Evolutionary conservation across 2,329 filamentous ascomycete genomes (phyloP).

Genomic region (Fusarium protoensiforme): DNA sequence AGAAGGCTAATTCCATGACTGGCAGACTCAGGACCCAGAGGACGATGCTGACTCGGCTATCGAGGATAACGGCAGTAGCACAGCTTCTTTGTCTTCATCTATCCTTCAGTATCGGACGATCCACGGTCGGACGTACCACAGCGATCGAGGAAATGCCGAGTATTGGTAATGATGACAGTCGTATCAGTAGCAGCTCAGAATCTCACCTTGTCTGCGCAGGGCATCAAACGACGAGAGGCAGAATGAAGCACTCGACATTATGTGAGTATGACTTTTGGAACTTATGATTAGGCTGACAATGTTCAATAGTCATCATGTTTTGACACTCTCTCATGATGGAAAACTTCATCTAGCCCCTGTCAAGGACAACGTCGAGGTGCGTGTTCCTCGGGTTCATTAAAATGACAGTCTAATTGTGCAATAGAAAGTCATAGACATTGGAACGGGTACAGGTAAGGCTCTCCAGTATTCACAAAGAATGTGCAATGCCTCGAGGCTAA

Average conservation of each 20-base stretch:
- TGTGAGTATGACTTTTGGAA: background rate
- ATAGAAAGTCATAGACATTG: background rate
- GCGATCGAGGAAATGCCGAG: conserved; percentile 17
- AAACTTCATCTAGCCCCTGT: conserved; percentile 9
- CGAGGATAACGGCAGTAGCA: conserved; percentile 10
- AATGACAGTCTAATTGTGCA: background rate
- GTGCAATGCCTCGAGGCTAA: background rate
- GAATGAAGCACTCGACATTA: conserved; percentile 5
- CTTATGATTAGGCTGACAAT: background rate
- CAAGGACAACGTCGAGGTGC: background rate
- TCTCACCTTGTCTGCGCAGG: background rate
- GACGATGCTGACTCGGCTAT: conserved; percentile 4
- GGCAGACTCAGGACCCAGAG: background rate
- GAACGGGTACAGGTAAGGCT: background rate
- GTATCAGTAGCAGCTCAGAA: background rate
- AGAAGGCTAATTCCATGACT: background rate
- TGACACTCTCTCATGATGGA: conserved; percentile 2
- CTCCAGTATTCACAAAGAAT: background rate
- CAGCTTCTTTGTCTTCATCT: conserved; percentile 16
- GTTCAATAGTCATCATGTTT: background rate
- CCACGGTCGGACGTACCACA: conserved; percentile 18
- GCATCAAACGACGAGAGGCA: conserved; percentile 6
- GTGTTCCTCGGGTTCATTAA: background rate
- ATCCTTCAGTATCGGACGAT: conserved; percentile 24
- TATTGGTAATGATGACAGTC: conserved; percentile 4